A percentile compares a stretch with the other conserved stretches of the same genome.
phyloP scores from a whole-genome alignment of 306 rosid genomes.

The Argentina anserina region DNA sequence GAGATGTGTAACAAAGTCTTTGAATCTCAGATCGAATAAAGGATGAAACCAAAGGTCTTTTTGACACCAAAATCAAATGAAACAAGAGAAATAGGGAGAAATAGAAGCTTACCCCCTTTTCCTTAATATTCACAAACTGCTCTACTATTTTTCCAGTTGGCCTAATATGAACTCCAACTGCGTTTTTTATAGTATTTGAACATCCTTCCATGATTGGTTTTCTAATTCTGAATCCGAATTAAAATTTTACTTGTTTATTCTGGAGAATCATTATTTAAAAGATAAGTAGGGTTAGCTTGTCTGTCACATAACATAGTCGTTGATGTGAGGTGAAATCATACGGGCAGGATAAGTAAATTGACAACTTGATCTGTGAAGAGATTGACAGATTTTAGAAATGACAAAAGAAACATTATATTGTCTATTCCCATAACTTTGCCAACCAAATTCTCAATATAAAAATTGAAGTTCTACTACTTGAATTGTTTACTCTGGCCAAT shows the following conservation, averaged over 20 bases:
- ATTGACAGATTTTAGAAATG: slow-evolving; percentile 16
- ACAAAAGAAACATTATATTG: neutral
- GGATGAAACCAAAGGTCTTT: too few relatives aligned
- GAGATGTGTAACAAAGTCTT: too few relatives aligned
- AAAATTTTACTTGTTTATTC: neutral
- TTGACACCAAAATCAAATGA: neutral
- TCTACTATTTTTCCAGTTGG: slow-evolving; percentile 2
- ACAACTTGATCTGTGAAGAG: slow-evolving; percentile 13
- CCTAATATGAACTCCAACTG: neutral
- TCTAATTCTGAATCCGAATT: slow-evolving; percentile 1
- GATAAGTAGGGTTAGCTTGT: neutral
- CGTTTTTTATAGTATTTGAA: neutral
- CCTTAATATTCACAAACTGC: neutral
- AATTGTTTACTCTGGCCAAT: slow-evolving; percentile 2
- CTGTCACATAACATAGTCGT: neutral
- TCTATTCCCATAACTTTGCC: slow-evolving; percentile 10
- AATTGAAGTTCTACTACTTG: neutral
- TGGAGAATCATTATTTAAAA: neutral
- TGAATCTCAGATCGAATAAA: too few relatives aligned
- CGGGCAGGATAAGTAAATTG: neutral
- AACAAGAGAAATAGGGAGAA: slow-evolving; percentile 2
- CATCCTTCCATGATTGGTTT: neutral
- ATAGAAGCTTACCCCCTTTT: slow-evolving; percentile 11
- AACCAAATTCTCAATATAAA: neutral
- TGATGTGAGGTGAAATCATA: slow-evolving; percentile 12